Evolutionary conservation across 129 eudicot species (phyloP).

Genomic region (Gnaphalium uliginosum): DNA sequence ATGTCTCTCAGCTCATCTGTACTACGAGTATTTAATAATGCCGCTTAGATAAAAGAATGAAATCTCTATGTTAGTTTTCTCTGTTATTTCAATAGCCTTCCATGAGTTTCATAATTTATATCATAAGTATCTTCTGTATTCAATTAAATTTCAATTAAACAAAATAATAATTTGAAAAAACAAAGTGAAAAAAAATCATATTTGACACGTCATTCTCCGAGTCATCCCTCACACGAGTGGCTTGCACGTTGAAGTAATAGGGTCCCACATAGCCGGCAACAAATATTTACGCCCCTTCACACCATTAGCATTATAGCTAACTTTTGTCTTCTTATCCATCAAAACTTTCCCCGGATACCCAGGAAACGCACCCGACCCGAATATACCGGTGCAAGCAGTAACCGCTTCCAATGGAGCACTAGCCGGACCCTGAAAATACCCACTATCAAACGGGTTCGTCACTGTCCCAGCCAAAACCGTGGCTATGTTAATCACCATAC

Average conservation of each 20-base stretch:
- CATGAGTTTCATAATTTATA: background rate
- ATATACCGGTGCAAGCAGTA: conserved; percentile 66
- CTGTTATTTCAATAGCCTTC: background rate
- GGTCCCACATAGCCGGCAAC: conserved; percentile 90
- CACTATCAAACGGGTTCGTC: conserved; percentile 75
- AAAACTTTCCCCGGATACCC: conserved; percentile 63
- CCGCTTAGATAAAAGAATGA: too few species aligned
- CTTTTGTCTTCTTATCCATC: conserved; percentile 54
- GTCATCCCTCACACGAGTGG: conserved; percentile 51
- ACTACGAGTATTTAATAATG: too few species aligned
- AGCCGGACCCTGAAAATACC: conserved; percentile 79
- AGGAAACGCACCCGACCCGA: conserved; percentile 82
- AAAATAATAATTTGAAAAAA: background rate
- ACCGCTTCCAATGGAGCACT: conserved; percentile 83
- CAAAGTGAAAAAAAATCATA: background rate
- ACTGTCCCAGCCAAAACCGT: conserved; percentile 82
- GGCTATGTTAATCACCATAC: conserved; percentile 77
- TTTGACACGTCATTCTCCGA: conserved; percentile 4
- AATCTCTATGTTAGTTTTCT: background rate
- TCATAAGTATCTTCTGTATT: conserved; percentile 1
- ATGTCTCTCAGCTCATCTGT: too few species aligned
- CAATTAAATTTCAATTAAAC: background rate
- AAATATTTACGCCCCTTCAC: conserved; percentile 54
- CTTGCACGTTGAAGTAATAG: conserved; percentile 49
- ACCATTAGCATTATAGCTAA: conserved; percentile 67